A percentile compares a stretch with the other conserved stretches of the same genome.
These are phyloP conservation scores for Fraxinus pennsylvanica DNA, from an alignment of 257 asterid species.

Conservation along the genomic window DNA sequence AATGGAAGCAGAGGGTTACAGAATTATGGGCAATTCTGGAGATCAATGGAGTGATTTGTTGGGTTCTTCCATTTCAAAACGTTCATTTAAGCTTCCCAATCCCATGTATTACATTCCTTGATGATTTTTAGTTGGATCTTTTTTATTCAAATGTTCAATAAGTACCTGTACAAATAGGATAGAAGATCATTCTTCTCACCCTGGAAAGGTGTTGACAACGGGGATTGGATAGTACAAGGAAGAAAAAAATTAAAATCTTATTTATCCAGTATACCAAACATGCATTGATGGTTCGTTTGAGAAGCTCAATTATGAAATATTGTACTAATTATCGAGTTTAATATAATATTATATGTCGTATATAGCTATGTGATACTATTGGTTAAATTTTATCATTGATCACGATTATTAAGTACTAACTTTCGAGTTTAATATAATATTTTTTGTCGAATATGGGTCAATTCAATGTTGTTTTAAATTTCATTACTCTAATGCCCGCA, in stretches of 20 bases:
- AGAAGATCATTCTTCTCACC: not conserved
- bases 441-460: no score
- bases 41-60: slow-evolving; percentile 89
- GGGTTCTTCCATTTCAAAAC: slow-evolving; percentile 53
- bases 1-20: slow-evolving; percentile 58
- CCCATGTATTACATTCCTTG: slow-evolving; percentile 79
- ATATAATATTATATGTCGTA: no score
- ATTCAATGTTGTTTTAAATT: no score
- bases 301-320: no score
- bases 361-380: no score
- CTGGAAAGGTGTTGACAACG: not conserved
- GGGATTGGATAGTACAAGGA: not conserved
- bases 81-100: slow-evolving; percentile 80
- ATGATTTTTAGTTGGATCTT: not conserved
- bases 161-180: not conserved
- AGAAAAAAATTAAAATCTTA: not conserved
- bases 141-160: not conserved
- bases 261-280: not conserved
- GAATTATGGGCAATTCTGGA: slow-evolving; percentile 68
- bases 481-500: no score
- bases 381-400: no score
- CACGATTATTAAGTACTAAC: no score
- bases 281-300: not conserved
- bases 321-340: no score
- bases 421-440: no score